These are phyloP conservation scores for Breynia disticha DNA, from an alignment of 441 rosid species.

Conservation along the genomic window DNA sequence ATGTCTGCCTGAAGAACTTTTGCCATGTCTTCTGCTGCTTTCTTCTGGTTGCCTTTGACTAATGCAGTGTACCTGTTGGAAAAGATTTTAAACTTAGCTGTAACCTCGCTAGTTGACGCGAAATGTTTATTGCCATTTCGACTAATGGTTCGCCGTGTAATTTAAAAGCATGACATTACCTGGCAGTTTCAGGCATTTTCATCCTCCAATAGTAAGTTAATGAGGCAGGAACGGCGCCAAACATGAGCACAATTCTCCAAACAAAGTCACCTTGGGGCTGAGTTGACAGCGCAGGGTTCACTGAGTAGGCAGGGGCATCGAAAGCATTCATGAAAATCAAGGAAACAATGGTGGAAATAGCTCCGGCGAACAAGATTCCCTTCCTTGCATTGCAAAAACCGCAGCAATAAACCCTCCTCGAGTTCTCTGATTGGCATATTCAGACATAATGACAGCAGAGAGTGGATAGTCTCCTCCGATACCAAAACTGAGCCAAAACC, in stretches of 20 bases:
- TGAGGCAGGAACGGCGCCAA: conserved; percentile 25
- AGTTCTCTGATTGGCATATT: conserved; percentile 54
- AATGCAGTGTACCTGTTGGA: neutral
- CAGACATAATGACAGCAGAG: conserved; percentile 63
- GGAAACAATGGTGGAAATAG: neutral
- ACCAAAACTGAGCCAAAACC: conserved; percentile 55
- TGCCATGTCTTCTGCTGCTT: neutral
- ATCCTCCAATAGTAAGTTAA: neutral
- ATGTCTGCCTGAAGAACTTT: neutral
- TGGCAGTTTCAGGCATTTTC: neutral
- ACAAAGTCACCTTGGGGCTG: conserved; percentile 43
- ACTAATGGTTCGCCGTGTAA: too few relatives aligned
- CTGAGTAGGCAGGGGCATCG: neutral
- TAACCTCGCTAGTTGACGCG: too few relatives aligned
- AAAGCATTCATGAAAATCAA: neutral
- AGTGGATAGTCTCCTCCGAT: too few relatives aligned
- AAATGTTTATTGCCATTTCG: too few relatives aligned
- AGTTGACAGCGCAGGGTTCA: conserved; percentile 31
- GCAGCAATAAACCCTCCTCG: conserved; percentile 63
- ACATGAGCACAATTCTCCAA: conserved; percentile 49
- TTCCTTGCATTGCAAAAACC: conserved; percentile 64
- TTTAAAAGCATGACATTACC: too few relatives aligned
- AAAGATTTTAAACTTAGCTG: too few relatives aligned
- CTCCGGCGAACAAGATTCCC: conserved; percentile 5
- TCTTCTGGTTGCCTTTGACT: neutral